A percentile compares a stretch with the other conserved stretches of the same genome.
phyloP scores from a whole-genome alignment of 345 rosid genomes.

The Citrus hindsii region DNA sequence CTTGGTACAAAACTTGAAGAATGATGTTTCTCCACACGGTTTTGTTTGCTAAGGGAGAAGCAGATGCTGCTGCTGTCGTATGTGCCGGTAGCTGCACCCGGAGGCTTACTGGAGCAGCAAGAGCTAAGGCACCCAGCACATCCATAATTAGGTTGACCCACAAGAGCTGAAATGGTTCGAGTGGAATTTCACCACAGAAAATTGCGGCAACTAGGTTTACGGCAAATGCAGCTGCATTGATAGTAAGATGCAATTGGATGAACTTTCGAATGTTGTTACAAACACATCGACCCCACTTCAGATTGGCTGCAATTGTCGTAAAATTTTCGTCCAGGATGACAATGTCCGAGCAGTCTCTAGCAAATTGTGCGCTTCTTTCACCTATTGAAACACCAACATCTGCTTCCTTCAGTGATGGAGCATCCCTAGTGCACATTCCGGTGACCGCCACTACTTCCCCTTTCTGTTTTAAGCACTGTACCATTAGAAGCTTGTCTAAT shows the following conservation, averaged over 20 bases:
- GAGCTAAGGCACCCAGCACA: background rate
- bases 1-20: background rate
- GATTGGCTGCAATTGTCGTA: background rate
- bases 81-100: background rate
- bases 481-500: slow-evolving; percentile 1
- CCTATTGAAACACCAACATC: background rate
- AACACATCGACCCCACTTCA: background rate
- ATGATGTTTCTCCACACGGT: background rate
- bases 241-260: background rate
- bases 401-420: slow-evolving; percentile 9
- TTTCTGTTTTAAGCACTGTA: background rate
- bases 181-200: background rate
- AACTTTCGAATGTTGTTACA: background rate
- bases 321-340: background rate
- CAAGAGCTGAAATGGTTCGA: background rate
- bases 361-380: background rate
- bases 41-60: background rate
- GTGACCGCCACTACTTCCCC: background rate
- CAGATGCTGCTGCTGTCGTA: background rate
- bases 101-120: background rate
- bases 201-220: background rate
- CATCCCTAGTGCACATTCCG: background rate
- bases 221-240: background rate
- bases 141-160: background rate
- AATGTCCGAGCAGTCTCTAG: background rate